These are phyloP conservation scores for Penicillium arizonense DNA, from an alignment of 495 filamentous ascomycete species.

Conservation along the genomic window DNA sequence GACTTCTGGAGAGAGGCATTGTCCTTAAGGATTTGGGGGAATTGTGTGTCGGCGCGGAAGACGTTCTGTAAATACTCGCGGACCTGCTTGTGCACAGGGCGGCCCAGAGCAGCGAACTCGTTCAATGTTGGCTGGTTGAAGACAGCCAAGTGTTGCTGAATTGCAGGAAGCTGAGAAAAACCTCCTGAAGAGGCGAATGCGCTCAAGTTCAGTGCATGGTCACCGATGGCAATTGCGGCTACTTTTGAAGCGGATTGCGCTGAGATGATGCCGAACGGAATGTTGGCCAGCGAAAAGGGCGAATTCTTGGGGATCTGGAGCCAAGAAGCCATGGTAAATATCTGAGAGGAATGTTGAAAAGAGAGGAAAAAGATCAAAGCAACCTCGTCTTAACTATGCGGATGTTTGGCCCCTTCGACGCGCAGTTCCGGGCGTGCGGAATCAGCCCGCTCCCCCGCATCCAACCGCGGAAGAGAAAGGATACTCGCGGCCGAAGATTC, in stretches of 20 bases:
- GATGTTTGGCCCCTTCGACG: constrained; percentile 3
- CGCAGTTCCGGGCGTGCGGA: constrained; percentile 20
- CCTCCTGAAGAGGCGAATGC: constrained; percentile 57
- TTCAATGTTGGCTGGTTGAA: constrained; percentile 75
- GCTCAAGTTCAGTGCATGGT: constrained; percentile 73
- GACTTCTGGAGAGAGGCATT: constrained; percentile 52
- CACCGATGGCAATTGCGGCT: constrained; percentile 76
- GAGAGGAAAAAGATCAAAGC: constrained; percentile 5
- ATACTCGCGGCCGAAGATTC: constrained; percentile 15
- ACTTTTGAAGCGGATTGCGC: constrained; percentile 51
- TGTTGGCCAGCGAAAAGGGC: constrained; percentile 83
- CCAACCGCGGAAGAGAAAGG: constrained; percentile 21
- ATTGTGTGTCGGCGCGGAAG: constrained; percentile 60
- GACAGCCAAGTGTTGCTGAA: constrained; percentile 56
- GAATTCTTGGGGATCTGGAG: constrained; percentile 61
- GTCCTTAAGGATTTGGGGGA: constrained; percentile 56
- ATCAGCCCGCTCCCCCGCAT: constrained; percentile 28
- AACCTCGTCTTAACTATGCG: constrained; percentile 8
- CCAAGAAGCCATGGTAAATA: constrained; percentile 59
- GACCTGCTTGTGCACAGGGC: constrained; percentile 67
- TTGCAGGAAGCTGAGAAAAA: constrained; percentile 58
- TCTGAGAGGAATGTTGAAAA: background rate
- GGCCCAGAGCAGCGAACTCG: constrained; percentile 75
- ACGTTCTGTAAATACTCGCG: constrained; percentile 72
- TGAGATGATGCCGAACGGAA: constrained; percentile 90